Percentiles rank a stretch among this genome's conserved stretches.
These are phyloP conservation scores for Chenopodium suecicum DNA, from an alignment of 148 eudicot genomes.

Conservation along the genomic window DNA sequence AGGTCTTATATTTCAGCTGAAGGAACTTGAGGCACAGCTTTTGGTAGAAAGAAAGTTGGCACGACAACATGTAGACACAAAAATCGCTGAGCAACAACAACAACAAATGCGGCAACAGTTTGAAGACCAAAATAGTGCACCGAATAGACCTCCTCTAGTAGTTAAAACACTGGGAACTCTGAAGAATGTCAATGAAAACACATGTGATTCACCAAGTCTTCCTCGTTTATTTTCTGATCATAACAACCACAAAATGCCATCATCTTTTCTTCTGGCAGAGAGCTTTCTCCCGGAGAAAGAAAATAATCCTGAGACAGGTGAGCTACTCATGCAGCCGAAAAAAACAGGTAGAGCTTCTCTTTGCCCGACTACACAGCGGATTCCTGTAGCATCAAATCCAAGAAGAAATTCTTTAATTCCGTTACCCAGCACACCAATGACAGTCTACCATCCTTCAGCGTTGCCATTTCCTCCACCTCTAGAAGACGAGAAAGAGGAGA, in stretches of 20 bases:
- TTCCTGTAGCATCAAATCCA: constrained; percentile 41
- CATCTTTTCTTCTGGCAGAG: constrained; percentile 30
- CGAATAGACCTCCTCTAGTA: constrained; percentile 54
- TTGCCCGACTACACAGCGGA: constrained; percentile 49
- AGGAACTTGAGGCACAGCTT: constrained; percentile 88
- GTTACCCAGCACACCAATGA: constrained; percentile 42
- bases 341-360: constrained; percentile 65
- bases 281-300: constrained; percentile 53
- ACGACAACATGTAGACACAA: constrained; percentile 81
- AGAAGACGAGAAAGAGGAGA: constrained; percentile 35
- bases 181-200: constrained; percentile 32
- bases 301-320: constrained; percentile 57
- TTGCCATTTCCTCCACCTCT: constrained; percentile 46
- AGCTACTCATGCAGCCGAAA: constrained; percentile 46
- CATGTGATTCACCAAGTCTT: constrained; percentile 30
- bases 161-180: constrained; percentile 38
- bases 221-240: constrained; percentile 37
- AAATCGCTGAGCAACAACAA: constrained; percentile 66
- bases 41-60: constrained; percentile 87
- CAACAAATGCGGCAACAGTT: constrained; percentile 44
- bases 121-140: constrained; percentile 45
- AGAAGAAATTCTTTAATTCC: constrained; percentile 78
- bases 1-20: constrained; percentile 48
- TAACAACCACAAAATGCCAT: constrained; percentile 37
- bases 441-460: constrained; percentile 32